These are phyloP conservation scores for Dovyalis caffra DNA, from an alignment of 345 rosid species.

Conservation along the genomic window DNA sequence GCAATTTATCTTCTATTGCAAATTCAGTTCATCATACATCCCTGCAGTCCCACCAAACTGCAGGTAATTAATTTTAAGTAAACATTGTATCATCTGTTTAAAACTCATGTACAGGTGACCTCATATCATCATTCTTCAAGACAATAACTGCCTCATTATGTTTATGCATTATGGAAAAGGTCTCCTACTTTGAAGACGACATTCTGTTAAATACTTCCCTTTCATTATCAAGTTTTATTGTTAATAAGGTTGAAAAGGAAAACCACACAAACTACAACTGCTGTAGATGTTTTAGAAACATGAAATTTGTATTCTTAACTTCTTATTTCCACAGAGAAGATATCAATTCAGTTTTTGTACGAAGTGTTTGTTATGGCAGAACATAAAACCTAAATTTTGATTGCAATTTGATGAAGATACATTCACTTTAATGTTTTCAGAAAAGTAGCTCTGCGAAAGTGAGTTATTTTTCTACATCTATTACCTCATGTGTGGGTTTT, in stretches of 20 bases:
- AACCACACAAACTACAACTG: neutral
- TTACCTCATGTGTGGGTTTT: neutral
- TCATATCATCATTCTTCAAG: neutral
- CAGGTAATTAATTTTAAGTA: conserved; percentile 42
- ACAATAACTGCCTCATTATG: neutral
- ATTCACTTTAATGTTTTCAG: neutral
- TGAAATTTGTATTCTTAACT: neutral
- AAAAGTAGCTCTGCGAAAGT: neutral
- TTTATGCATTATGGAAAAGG: neutral
- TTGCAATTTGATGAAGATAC: neutral
- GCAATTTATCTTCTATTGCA: conserved; percentile 80
- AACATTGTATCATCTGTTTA: neutral
- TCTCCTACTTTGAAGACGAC: neutral
- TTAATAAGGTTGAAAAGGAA: neutral
- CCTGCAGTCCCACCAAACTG: conserved; percentile 48
- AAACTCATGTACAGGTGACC: neutral
- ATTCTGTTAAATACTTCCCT: neutral
- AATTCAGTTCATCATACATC: conserved; percentile 76
- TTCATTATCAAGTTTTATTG: neutral
- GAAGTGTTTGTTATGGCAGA: neutral
- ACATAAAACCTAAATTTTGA: neutral
- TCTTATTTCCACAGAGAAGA: neutral
- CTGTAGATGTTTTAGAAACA: neutral
- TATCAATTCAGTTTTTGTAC: neutral
- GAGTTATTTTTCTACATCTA: neutral